These are phyloP conservation scores for Bolboschoenus planiculmis DNA, from an alignment of 176 grass and related monocot species.

Conservation along the genomic window DNA sequence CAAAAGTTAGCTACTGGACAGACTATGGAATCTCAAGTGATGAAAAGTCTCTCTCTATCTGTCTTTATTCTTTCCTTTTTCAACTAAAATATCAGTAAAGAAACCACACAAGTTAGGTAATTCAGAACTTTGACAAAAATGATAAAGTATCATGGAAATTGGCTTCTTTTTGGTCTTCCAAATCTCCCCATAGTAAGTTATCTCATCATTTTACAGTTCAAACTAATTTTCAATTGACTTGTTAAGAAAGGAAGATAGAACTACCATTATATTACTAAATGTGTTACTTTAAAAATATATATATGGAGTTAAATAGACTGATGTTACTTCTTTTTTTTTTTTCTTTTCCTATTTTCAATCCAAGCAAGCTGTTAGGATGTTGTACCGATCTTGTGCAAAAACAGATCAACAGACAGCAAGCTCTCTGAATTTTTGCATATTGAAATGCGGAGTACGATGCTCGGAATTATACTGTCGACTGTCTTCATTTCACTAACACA, in stretches of 20 bases:
- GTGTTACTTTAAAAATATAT: not conserved
- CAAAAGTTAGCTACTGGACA: conserved; percentile 8
- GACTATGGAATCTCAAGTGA: conserved; percentile 8
- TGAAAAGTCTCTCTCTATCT: not conserved
- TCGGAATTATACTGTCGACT: not conserved
- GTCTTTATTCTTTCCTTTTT: not conserved
- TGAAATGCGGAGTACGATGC: not conserved
- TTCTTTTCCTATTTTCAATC: not conserved
- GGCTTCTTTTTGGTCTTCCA: not conserved
- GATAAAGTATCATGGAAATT: not conserved
- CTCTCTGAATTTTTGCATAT: not conserved
- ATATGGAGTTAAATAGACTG: not conserved
- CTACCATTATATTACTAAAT: not conserved
- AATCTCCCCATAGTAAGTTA: not conserved
- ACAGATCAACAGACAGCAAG: not conserved
- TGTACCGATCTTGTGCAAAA: too few species aligned
- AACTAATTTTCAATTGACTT: not conserved
- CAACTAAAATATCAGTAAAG: not conserved
- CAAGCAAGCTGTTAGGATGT: not conserved
- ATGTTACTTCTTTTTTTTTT: not conserved
- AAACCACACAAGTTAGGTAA: not conserved
- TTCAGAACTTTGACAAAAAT: conserved; percentile 1
- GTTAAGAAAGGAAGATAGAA: not conserved
- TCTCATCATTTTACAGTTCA: not conserved
- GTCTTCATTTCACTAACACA: not conserved